Conservation (phyloP, 352 stramenopile species). For the Saprolegnia parasitica region DNA sequence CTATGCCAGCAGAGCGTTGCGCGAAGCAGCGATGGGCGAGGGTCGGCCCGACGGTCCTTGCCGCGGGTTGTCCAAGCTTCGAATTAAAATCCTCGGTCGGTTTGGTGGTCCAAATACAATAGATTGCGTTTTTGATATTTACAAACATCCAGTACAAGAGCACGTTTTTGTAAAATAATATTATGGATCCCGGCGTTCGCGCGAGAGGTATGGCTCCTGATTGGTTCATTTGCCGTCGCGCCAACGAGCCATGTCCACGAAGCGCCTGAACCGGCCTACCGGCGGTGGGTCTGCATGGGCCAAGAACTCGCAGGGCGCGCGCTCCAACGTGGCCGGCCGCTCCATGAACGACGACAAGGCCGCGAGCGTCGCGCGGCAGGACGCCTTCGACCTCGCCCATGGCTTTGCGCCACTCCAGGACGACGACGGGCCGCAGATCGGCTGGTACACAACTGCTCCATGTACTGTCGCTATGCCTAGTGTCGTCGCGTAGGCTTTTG, state of each 20-base stretch:
- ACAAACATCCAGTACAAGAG: neutral
- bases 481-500: slow-evolving; percentile 20
- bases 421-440: slow-evolving; percentile 33
- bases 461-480: neutral
- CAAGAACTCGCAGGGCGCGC: slow-evolving; percentile 64
- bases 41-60: too few species aligned
- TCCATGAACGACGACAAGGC: slow-evolving; percentile 61
- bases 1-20: too few species aligned
- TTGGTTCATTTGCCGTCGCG: neutral
- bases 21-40: too few species aligned
- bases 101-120: neutral
- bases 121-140: neutral
- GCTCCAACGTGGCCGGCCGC: slow-evolving; percentile 49
- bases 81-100: too few species aligned
- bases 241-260: slow-evolving; percentile 15
- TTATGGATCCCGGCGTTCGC: neutral
- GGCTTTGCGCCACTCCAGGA: slow-evolving; percentile 60
- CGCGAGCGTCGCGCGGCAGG: slow-evolving; percentile 49
- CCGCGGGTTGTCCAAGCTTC: too few species aligned
- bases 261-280: slow-evolving; percentile 14
- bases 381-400: slow-evolving; percentile 66
- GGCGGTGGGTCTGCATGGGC: slow-evolving; percentile 51
- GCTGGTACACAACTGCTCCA: neutral
- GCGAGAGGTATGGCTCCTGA: neutral
- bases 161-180: neutral